Percentiles rank a stretch among this genome's conserved stretches.
phyloP scores from a whole-genome alignment of 768 basidiomycete species.

The Austroboletus eburneus region DNA sequence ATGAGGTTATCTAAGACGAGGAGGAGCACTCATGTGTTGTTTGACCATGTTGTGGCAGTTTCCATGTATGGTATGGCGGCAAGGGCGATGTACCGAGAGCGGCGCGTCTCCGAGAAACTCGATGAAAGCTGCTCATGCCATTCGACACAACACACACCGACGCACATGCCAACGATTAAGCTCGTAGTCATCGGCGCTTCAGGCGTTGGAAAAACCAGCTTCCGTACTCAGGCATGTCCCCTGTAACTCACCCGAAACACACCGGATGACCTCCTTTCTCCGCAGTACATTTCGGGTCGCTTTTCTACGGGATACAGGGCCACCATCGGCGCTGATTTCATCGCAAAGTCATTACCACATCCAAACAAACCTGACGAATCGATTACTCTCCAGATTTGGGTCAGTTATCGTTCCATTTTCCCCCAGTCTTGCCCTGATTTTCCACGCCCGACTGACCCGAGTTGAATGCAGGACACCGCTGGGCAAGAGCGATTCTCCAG shows the following conservation, averaged over 20 bases:
- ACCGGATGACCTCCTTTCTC: neutral
- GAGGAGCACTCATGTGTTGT: too few species aligned
- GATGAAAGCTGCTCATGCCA: constrained; percentile 16
- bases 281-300: constrained; percentile 68
- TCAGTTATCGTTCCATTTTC: constrained; percentile 25
- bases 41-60: constrained; percentile 1
- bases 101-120: neutral
- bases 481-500: constrained; percentile 88
- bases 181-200: constrained; percentile 78
- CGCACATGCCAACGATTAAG: constrained; percentile 67
- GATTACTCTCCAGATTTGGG: constrained; percentile 70
- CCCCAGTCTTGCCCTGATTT: neutral
- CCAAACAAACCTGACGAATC: constrained; percentile 49
- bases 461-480: constrained; percentile 61
- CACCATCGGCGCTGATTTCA: constrained; percentile 89
- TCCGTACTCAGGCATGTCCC: constrained; percentile 62
- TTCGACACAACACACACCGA: constrained; percentile 4
- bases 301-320: constrained; percentile 78
- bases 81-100: constrained; percentile 1
- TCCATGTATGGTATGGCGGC: constrained; percentile 11
- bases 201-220: constrained; percentile 81
- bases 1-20: too few species aligned
- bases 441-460: constrained; percentile 3
- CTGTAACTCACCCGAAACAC: neutral
- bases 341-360: constrained; percentile 68